Conservation (phyloP, 2,329 filamentous ascomycete genomes). For the Aspergillus quadrilineatus region DNA sequence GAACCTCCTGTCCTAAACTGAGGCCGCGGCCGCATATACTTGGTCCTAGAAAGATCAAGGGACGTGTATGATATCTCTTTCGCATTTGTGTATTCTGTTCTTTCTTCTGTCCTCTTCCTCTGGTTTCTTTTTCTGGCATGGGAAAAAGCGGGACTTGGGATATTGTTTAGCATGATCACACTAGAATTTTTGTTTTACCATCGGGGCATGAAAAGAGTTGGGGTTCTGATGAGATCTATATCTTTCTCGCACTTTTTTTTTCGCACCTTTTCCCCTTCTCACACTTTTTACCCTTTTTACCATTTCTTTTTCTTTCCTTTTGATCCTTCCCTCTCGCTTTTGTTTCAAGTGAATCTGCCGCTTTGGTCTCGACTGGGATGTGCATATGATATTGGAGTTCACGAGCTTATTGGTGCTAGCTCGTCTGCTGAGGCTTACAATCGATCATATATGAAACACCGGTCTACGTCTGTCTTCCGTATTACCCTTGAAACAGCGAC, state of each 20-base stretch:
- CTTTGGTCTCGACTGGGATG: background rate
- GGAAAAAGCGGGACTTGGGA: slow-evolving; percentile 16
- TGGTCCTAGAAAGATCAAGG: slow-evolving; percentile 1
- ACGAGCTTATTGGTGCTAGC: background rate
- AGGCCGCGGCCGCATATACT: background rate
- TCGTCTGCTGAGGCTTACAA: background rate
- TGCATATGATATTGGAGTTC: slow-evolving; percentile 10
- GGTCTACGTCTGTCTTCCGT: too few relatives aligned
- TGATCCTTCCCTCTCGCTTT: background rate
- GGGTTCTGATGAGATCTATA: background rate
- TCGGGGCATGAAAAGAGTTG: background rate
- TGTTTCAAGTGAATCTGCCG: background rate
- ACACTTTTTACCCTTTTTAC: background rate
- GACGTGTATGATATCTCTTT: slow-evolving; percentile 21
- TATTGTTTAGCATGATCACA: slow-evolving; percentile 14
- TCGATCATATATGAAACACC: too few relatives aligned
- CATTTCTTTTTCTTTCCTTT: background rate
- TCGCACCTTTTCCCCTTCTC: background rate
- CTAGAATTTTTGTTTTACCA: slow-evolving; percentile 10
- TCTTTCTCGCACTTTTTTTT: background rate
- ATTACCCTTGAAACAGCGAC: too few relatives aligned
- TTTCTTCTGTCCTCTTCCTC: slow-evolving; percentile 1
- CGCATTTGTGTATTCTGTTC: slow-evolving; percentile 8
- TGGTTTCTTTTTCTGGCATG: slow-evolving; percentile 15
- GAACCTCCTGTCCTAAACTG: slow-evolving; percentile 65